Evolutionary conservation across 163 green algal genomes (phyloP).

Genomic region (Scenedesmus sp.): DNA sequence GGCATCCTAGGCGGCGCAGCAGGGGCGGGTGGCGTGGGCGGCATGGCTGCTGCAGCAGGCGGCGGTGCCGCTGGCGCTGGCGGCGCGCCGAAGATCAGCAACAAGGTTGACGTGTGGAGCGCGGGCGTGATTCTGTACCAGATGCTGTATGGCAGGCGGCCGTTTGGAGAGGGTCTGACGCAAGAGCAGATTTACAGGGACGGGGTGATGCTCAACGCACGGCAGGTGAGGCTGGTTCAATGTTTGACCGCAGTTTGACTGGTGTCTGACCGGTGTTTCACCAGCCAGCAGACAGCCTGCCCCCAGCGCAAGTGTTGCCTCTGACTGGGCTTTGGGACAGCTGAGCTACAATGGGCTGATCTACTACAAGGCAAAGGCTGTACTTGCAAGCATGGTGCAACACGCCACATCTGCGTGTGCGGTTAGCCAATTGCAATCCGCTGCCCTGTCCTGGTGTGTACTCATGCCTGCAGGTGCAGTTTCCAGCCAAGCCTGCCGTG

Average conservation of each 20-base stretch:
- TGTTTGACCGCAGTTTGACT: no score
- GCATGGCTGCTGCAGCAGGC: background rate
- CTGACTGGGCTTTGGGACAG: no score
- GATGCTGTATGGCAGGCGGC: constrained; percentile 94
- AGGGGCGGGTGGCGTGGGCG: background rate
- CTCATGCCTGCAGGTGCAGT: constrained; percentile 67
- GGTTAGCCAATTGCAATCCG: background rate
- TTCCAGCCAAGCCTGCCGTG: constrained; percentile 83
- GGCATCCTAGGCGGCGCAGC: background rate
- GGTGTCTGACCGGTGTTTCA: background rate
- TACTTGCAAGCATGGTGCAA: no score
- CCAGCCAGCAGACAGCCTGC: no score
- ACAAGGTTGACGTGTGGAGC: constrained; percentile 93
- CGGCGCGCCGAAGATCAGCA: constrained; percentile 62
- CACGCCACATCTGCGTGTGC: background rate
- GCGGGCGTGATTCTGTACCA: constrained; percentile 96
- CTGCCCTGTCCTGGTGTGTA: background rate
- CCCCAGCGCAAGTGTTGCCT: no score
- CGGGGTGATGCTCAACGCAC: constrained; percentile 86
- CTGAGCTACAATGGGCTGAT: no score
- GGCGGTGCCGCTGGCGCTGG: background rate
- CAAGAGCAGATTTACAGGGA: constrained; percentile 96
- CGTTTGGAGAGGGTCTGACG: constrained; percentile 87
- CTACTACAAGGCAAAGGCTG: no score
- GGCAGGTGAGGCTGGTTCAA: constrained; percentile 60